Conservation (phyloP, 805 yeast species). For the Saccharomycopsis sp. region DNA sequence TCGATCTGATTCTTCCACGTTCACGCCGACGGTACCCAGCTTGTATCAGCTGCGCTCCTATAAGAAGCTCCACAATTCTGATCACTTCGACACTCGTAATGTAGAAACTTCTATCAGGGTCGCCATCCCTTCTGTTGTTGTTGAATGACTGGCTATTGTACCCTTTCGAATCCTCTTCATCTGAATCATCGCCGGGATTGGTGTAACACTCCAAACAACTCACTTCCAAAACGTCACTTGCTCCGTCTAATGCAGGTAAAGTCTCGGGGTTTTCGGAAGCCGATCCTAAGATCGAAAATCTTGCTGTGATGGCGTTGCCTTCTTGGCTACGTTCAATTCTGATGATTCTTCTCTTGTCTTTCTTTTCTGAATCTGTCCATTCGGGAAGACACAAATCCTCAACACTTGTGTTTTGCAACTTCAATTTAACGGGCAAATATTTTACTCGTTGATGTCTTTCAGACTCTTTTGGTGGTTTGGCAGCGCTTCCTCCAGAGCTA, state of each 20-base stretch:
- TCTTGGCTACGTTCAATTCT: slow-evolving; percentile 47
- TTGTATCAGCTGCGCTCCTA: slow-evolving; percentile 40
- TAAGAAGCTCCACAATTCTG: slow-evolving; percentile 52
- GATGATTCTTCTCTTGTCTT: slow-evolving; percentile 47
- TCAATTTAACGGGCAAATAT: slow-evolving; percentile 39
- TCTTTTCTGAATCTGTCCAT: slow-evolving; percentile 39
- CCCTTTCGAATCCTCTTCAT: slow-evolving; percentile 25
- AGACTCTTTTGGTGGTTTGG: slow-evolving; percentile 41
- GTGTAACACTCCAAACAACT: slow-evolving; percentile 45
- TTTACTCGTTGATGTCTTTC: slow-evolving; percentile 26
- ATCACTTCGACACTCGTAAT: slow-evolving; percentile 62
- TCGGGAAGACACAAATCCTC: slow-evolving; percentile 41
- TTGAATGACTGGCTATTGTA: neutral
- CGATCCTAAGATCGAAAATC: slow-evolving; percentile 43
- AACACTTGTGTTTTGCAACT: slow-evolving; percentile 36
- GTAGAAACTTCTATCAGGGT: slow-evolving; percentile 30
- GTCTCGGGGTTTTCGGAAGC: slow-evolving; percentile 40
- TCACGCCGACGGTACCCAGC: slow-evolving; percentile 49
- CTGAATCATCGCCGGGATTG: slow-evolving; percentile 27
- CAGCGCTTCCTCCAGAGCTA: slow-evolving; percentile 48
- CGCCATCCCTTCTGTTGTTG: neutral
- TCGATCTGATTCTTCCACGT: slow-evolving; percentile 57
- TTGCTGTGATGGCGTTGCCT: slow-evolving; percentile 37
- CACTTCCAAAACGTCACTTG: slow-evolving; percentile 45
- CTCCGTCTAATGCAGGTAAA: slow-evolving; percentile 30